Evolutionary conservation across 2,329 filamentous ascomycete genomes (phyloP), one percentile per base, ranked within the genome.

Genomic region (Fusarium fracticaudum): DNA sequence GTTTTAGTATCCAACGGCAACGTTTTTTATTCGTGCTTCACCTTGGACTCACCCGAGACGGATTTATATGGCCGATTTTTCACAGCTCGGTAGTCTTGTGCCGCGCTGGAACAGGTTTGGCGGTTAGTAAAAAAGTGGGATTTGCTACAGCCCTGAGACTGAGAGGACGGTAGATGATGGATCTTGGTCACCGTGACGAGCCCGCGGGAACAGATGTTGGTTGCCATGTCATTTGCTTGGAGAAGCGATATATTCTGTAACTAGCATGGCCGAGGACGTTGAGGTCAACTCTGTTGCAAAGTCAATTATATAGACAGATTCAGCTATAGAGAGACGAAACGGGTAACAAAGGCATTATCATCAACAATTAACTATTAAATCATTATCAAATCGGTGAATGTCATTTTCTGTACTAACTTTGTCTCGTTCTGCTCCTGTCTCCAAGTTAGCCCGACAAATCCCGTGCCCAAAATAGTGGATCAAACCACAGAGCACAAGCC

Each of bases 361-460:
- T 35, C 33, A 35, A 35, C 14, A 35, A 35, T 35, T 35, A 15
- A 35, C 33, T 17, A 35, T 31, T 41, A 38, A 29, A 48, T 60
- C 71, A 71, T 75, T 61, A 66, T 76, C 71, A 74, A 61, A 61
- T 77, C 74, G 76, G 76, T 60, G 57, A 73, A 69, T 71, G 53
- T 64, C 74, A 60, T 78, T 77, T 77, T 74, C 75, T 64, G 71
- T 44, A 22, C 41, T 43, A 43, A 24, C 14, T 43, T 43, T 57
- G 55, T 26, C 41, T 33, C 44, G 29, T 43, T 47, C 44, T 29
- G 45, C 41, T 47, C n/a, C 47, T 20, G 37, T 44, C 61, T 37
- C 29, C 43, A 35, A 60, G 43, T 68, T 68, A 61, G 63, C 73
- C 76, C 76, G 76, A 78, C 76, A 78, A 78, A 78, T 78, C 76